Conservation (phyloP, 2,329 filamentous ascomycete species). For the Hymenoscyphus salicellus region DNA sequence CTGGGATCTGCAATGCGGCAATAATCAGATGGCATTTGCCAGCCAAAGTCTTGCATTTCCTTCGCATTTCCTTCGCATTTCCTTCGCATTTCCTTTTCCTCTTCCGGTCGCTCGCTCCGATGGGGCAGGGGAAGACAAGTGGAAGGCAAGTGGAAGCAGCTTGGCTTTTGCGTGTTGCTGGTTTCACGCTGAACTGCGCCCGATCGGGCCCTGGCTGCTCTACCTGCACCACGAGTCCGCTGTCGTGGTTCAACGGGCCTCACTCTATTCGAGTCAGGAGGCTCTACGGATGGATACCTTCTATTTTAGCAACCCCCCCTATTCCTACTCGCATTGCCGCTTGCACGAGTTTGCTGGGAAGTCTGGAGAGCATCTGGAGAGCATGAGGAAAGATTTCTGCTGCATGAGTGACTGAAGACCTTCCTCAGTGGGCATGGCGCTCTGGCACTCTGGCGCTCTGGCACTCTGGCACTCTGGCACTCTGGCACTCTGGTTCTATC, state of each 20-base stretch:
- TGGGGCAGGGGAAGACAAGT: too few species aligned
- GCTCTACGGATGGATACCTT: too few species aligned
- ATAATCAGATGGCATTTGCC: background rate
- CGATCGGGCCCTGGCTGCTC: background rate
- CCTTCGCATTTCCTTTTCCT: background rate
- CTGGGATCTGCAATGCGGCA: background rate
- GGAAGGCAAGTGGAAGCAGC: background rate
- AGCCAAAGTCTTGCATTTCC: background rate
- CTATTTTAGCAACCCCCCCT: too few species aligned
- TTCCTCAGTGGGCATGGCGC: too few species aligned
- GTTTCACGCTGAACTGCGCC: background rate
- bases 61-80: background rate
- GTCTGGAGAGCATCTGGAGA: too few species aligned
- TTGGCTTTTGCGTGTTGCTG: background rate
- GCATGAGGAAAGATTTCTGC: background rate
- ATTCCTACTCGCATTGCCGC: too few species aligned
- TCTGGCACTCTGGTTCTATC: too few species aligned
- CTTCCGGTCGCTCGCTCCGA: background rate
- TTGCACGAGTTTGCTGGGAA: too few species aligned
- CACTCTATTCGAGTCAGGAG: too few species aligned
- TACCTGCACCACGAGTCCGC: background rate
- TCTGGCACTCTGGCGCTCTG: too few species aligned
- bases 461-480: too few species aligned
- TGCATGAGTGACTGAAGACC: background rate
- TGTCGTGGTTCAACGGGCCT: background rate